Conservation (phyloP, 2,329 filamentous ascomycete genomes). For the Claviceps pusilla region DNA sequence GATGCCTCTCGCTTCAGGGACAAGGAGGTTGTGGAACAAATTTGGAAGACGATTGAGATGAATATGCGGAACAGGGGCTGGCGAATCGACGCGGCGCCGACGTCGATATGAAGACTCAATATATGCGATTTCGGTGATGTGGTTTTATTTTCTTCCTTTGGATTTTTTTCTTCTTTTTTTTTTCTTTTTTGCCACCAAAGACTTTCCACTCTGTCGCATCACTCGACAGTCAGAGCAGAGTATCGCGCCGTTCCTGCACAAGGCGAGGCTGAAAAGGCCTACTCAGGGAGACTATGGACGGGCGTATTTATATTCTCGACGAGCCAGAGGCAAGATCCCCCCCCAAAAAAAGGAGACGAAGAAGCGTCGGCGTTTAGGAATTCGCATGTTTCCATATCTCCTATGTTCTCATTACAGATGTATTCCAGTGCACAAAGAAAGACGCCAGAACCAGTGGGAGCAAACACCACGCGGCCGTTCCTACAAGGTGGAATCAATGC, state of each 20-base stretch:
- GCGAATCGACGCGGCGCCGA: slow-evolving; percentile 54
- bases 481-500: no score
- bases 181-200: neutral
- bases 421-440: no score
- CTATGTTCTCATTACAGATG: no score
- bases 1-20: slow-evolving; percentile 61
- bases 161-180: neutral
- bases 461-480: no score
- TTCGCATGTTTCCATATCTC: neutral
- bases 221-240: no score
- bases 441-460: no score
- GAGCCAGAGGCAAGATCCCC: no score
- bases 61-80: slow-evolving; percentile 79
- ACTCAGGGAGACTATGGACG: no score
- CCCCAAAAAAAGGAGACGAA: neutral
- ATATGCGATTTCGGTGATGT: neutral
- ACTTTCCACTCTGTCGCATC: no score
- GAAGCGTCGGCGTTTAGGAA: neutral
- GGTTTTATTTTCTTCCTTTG: neutral
- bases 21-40: slow-evolving; percentile 78
- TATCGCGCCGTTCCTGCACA: no score
- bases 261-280: no score
- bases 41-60: slow-evolving; percentile 80
- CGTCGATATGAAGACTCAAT: slow-evolving; percentile 25
- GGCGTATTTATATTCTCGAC: no score